Base-by-base conservation (phyloP, 2,329 filamentous ascomycete genomes). In the Neopestalotiopsis sp. region DNA sequence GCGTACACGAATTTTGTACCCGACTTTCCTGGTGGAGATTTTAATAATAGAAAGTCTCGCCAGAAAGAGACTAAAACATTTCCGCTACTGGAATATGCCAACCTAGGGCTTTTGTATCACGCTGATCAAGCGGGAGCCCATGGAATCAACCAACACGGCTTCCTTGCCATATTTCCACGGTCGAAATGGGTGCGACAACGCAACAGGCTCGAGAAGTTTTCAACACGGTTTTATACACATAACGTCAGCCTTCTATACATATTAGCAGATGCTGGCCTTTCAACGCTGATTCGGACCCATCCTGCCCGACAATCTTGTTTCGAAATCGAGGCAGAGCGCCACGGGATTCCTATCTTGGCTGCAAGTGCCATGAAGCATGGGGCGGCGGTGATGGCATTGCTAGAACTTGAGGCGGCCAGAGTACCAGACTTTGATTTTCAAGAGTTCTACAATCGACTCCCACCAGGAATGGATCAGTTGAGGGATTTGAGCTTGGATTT, bases 51-150 rank as follows among this genome's bases (percentile, higher is more conserved):
- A n/a, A n/a, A n/a, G n/a, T n/a, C 7, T 68, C 7, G 34, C 40
- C 2, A 30, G 3, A 1, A 14, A 1, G 57, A 9, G 24, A 59
- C 28, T 30, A 2, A 7, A 20, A 38, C 58, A 17, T 74, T 66
- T 14, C 72, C 68, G 1, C 71, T 74, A n/a, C 56, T 69, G 12
- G 2, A n/a, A 14, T 73, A 69, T 9, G 71, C 72, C 17, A 34
- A 30, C 2, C 0, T 1, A 0, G 14, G 64, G 4, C 10, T 72
- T 6, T 6, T 72, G 17, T 61, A 62, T 34, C 72, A 73, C 32
- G 68, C 69, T 14, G 30, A 71, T 13, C 65, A 38, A 6, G 72
- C 72, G 1, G 67, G 57, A 1, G 32, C 69, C 4, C 24, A 17
- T 2, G 65, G 62, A 1, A 20, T 62, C 5, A 45, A 65, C 4